Base-by-base conservation (phyloP, 108 stramenopile species). In the Nannochloropsis gaditana region DNA sequence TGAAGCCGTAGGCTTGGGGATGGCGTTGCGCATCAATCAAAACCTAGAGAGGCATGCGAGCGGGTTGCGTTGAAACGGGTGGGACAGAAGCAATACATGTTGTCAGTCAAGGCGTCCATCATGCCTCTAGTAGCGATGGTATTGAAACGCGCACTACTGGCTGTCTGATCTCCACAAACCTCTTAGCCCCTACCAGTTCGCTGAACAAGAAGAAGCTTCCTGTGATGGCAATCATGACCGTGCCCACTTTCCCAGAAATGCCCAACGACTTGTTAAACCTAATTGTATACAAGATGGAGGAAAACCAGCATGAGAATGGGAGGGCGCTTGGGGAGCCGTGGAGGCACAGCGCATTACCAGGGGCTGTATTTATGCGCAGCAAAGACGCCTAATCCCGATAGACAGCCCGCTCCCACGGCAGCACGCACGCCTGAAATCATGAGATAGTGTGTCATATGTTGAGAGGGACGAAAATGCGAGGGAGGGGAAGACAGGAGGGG, bases 241-340 rank as follows among this genome's bases (percentile, higher is more conserved):
- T 73, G 59, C 59, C 59, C n/a, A 73, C 59, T n/a, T 73, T 73
- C 59, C 59, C 59, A n/a, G 19, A n/a, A n/a, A 73, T 73, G 59
- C 59, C 59, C 59, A 73, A 73, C 59, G 59, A 73, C 8, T 73
- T 73, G 8, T 73, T 15, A 73, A 73, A 73, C 59, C 59, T 73
- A 31, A 31, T 31, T 31, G 6, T 8, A 73, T 6, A 6, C 4
- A 73, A 73, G 59, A n/a, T 8, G 3, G 8, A 6, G 59, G 59
- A 73, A n/a, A 2, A 31, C 0, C 59, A n/a, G 59, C 4, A n/a
- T 73, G 59, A 6, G n/a, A n/a, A 73, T 73, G 59, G n/a, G 59
- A 73, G n/a, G 19, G 8, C n/a, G 59, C 2, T 15, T 73, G 59
- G 59, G 31, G 1, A 31, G 31, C 31, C 1, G 31, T 1, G 31